These are phyloP conservation scores for Mycena sanguinolenta DNA, from an alignment of 768 basidiomycete species.

Conservation along the genomic window DNA sequence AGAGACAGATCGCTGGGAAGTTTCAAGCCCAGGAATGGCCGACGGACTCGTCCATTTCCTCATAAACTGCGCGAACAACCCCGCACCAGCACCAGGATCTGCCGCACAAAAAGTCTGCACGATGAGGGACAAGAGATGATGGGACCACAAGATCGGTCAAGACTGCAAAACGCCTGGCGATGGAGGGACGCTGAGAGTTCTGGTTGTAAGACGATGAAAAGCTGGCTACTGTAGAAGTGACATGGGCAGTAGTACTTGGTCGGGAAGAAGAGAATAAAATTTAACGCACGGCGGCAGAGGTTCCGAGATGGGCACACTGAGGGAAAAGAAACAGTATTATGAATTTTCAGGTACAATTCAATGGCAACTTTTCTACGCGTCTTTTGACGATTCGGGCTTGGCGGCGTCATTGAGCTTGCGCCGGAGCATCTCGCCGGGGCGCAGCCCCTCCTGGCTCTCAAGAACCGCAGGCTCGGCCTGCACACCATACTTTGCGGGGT, in stretches of 20 bases:
- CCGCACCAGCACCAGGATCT: too few relatives aligned
- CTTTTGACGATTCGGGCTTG: background rate
- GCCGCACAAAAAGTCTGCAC: too few relatives aligned
- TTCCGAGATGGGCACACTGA: background rate
- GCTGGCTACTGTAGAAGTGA: too few relatives aligned
- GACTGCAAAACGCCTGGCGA: background rate
- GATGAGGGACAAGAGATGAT: background rate
- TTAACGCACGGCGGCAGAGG: background rate
- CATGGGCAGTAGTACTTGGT: background rate
- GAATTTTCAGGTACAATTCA: slow-evolving; percentile 12
- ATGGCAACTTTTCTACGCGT: slow-evolving; percentile 8
- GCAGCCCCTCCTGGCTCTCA: slow-evolving; percentile 29
- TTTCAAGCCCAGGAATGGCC: too few relatives aligned
- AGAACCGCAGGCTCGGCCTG: slow-evolving; percentile 43
- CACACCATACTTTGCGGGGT: slow-evolving; percentile 83
- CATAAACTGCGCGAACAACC: too few relatives aligned
- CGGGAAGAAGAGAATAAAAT: background rate
- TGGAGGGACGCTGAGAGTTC: too few relatives aligned
- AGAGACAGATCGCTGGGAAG: too few relatives aligned
- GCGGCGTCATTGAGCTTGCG: slow-evolving; percentile 7
- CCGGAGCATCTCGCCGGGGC: slow-evolving; percentile 28
- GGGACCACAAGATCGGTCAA: background rate
- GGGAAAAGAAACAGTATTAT: background rate
- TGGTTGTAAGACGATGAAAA: too few relatives aligned
- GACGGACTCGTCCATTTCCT: too few relatives aligned